Evolutionary conservation across 352 stramenopile species (phyloP), one percentile per base, ranked within the genome.

Genomic region (Phytophthora pseudosyringae): DNA sequence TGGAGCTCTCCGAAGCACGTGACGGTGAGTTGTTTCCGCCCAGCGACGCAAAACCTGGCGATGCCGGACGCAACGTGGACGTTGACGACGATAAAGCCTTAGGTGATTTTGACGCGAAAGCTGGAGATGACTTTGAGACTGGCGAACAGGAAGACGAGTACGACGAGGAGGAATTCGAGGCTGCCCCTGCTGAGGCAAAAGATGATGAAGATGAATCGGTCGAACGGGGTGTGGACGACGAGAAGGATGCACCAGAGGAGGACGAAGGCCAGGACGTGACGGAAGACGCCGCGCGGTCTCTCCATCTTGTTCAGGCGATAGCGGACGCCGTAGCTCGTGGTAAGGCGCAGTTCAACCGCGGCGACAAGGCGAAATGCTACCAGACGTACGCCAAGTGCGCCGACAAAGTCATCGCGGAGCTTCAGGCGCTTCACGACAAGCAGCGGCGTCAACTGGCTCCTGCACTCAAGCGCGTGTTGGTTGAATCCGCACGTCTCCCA

Each of bases 361-460:
- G 86, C 0, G 84, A 94, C 64, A 91, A 91, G 55, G 68, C 64
- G 13, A 86, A 87, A 57, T 94, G 86, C 59, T 89, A 83, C 46
- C 73, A 87, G 51, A 81, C 79, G 39, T 91, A 92, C 53, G 64
- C 78, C 5, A 78, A 80, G 25, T 76, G 71, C 31, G 75, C 69
- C 9, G 75, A 91, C 16, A 71, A 75, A 55, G 74, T 68, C 31
- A 61, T 86, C 5, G 64, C 78, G 0, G 64, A 79, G 45, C 71
- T 90, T 18, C 69, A 70, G 21, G 46, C 49, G 38, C 48, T 80
- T 46, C 46, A 73, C 65, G 65, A 75, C 60, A 70, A 69, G 38
- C 53, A 68, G 4, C 69, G 58, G 1, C 70, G 71, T 15, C 81
- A 88, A 47, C 49, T 80, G 2, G 50, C 78, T 4, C 47, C 62